Evolutionary conservation across 2,329 filamentous ascomycete species (phyloP).

Genomic region (Clonostachys solani): DNA sequence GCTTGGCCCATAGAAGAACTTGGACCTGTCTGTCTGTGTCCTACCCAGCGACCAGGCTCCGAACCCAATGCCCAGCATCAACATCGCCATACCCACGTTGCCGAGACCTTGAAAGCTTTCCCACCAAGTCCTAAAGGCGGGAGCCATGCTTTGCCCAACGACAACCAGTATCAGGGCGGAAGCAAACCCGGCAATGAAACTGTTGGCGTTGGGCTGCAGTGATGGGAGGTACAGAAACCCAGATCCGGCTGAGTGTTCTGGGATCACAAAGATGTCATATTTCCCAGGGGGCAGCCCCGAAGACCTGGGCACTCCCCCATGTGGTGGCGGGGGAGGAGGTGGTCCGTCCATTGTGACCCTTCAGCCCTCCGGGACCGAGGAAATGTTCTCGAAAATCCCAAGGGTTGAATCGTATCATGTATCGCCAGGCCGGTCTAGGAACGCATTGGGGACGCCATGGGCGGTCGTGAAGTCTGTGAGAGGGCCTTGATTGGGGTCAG

Average conservation of each 20-base stretch:
- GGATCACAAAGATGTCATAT: constrained; percentile 97
- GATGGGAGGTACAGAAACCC: constrained; percentile 96
- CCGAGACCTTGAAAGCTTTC: constrained; percentile 65
- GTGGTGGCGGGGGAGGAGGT: constrained; percentile 74
- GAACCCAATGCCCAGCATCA: constrained; percentile 70
- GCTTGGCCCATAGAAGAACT: constrained; percentile 3
- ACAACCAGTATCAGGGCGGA: constrained; percentile 69
- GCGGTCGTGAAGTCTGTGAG: constrained; percentile 1
- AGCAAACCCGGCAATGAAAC: constrained; percentile 83
- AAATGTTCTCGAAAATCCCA: no score
- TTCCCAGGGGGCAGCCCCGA: constrained; percentile 77
- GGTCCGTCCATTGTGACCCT: constrained; percentile 40
- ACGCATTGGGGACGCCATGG: not conserved
- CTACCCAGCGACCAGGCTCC: constrained; percentile 65
- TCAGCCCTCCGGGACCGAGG: no score
- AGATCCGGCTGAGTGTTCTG: constrained; percentile 81
- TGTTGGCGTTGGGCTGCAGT: constrained; percentile 79
- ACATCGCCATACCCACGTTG: constrained; percentile 66
- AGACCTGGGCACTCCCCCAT: constrained; percentile 72
- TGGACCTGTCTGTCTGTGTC: constrained; percentile 23
- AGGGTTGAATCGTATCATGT: no score
- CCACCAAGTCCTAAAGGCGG: constrained; percentile 72
- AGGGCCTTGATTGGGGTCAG: not conserved
- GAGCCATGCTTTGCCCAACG: constrained; percentile 69
- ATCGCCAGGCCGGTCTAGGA: not conserved